Conservation (phyloP, 257 asterid genomes). For the Solanum rostratum region DNA sequence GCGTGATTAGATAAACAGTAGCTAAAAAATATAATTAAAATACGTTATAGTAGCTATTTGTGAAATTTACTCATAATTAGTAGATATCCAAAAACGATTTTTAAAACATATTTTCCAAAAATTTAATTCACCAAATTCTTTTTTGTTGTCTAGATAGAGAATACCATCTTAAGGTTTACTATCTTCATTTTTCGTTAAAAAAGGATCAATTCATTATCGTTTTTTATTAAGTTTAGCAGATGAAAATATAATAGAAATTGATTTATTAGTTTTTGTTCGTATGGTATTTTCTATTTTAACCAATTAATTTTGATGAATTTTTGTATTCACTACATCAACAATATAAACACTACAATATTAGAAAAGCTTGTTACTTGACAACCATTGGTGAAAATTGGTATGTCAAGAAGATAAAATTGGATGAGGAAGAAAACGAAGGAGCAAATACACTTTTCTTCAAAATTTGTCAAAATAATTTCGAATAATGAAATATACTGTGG, state of each 20-base stretch:
- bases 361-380: neutral
- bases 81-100: too few relatives aligned
- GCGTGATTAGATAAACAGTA: too few relatives aligned
- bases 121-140: neutral
- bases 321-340: neutral
- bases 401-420: too few relatives aligned
- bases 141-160: neutral
- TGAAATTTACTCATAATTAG: too few relatives aligned
- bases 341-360: neutral
- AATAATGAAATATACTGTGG: too few relatives aligned
- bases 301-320: neutral
- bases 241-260: neutral
- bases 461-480: neutral
- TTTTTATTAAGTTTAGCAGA: neutral
- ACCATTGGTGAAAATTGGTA: neutral
- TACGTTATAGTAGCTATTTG: too few relatives aligned
- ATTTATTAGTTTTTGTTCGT: neutral
- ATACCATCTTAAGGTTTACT: neutral
- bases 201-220: neutral
- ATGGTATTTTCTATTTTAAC: neutral
- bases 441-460: neutral
- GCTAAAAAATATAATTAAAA: too few relatives aligned
- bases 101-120: neutral
- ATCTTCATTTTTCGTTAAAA: neutral
- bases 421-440: neutral